Conservation (phyloP, 2,329 filamentous ascomycete genomes). For the Sclerotinia nivalis region DNA sequence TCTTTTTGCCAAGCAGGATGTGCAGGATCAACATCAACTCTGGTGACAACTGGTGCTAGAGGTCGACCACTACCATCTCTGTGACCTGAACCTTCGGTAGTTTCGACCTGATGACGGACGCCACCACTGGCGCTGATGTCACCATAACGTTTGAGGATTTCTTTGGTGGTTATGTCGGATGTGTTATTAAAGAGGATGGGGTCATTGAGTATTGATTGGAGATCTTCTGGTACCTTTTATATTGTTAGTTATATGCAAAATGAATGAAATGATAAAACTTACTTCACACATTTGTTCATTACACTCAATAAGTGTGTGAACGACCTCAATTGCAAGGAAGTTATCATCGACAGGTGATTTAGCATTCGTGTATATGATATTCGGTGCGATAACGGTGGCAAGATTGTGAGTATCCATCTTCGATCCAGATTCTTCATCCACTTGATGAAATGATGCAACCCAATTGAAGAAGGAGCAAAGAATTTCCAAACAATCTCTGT, state of each 20-base stretch:
- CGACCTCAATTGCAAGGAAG: constrained; percentile 89
- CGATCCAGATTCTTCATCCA: constrained; percentile 94
- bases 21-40: constrained; percentile 85
- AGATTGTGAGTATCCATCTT: constrained; percentile 99
- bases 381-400: constrained; percentile 94
- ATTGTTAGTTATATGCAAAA: constrained; percentile 34
- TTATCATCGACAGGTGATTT: constrained; percentile 78
- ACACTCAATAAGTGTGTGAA: constrained; percentile 85
- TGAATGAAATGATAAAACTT: constrained; percentile 43
- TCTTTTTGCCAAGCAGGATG: constrained; percentile 77
- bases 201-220: constrained; percentile 83
- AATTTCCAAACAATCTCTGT: constrained; percentile 92
- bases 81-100: constrained; percentile 55
- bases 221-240: constrained; percentile 82
- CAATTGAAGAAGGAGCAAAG: constrained; percentile 96
- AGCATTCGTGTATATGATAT: constrained; percentile 76
- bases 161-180: constrained; percentile 91
- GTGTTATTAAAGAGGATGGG: constrained; percentile 76
- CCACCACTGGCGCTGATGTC: constrained; percentile 61
- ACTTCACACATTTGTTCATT: constrained; percentile 98
- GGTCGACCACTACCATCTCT: constrained; percentile 50
- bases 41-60: constrained; percentile 56
- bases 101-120: constrained; percentile 60
- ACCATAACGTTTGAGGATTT: constrained; percentile 91
- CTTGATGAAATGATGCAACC: constrained; percentile 94